Evolutionary conservation across 441 rosid species (phyloP).

Genomic region (Mallotus japonicus): DNA sequence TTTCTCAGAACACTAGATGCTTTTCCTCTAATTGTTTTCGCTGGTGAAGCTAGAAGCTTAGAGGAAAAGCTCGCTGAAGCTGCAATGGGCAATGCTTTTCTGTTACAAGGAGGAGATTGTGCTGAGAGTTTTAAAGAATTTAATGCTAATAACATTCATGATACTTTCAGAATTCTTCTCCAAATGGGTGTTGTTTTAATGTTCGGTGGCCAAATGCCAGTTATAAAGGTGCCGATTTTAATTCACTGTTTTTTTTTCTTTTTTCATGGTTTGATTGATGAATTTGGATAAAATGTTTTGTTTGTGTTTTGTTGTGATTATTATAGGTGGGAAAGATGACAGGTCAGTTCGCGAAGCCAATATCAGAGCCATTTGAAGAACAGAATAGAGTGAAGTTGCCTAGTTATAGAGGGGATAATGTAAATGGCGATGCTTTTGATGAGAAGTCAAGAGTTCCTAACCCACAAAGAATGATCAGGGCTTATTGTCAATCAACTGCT

Average conservation of each 20-base stretch:
- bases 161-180: constrained; percentile 81
- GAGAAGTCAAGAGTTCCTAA: constrained; percentile 88
- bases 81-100: constrained; percentile 78
- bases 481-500: constrained; percentile 84
- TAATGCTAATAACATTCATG: constrained; percentile 75
- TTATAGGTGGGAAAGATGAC: constrained; percentile 93
- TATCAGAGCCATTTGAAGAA: constrained; percentile 79
- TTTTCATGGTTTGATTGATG: background rate
- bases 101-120: constrained; percentile 90
- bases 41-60: constrained; percentile 78
- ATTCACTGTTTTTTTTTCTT: background rate
- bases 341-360: constrained; percentile 93
- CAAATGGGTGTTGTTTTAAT: constrained; percentile 88
- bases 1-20: constrained; percentile 65
- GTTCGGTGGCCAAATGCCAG: constrained; percentile 92
- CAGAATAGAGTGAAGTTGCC: constrained; percentile 82
- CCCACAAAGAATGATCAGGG: constrained; percentile 88
- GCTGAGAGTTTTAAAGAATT: constrained; percentile 94
- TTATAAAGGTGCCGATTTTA: constrained; percentile 61
- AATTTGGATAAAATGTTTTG: too few relatives aligned
- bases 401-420: constrained; percentile 92
- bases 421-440: constrained; percentile 81
- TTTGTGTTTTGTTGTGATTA: background rate
- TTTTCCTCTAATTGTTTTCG: constrained; percentile 85
- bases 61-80: constrained; percentile 81